Evolutionary conservation across 2,329 filamentous ascomycete genomes (phyloP).

Genomic region (Torrubiella hemipterigena): DNA sequence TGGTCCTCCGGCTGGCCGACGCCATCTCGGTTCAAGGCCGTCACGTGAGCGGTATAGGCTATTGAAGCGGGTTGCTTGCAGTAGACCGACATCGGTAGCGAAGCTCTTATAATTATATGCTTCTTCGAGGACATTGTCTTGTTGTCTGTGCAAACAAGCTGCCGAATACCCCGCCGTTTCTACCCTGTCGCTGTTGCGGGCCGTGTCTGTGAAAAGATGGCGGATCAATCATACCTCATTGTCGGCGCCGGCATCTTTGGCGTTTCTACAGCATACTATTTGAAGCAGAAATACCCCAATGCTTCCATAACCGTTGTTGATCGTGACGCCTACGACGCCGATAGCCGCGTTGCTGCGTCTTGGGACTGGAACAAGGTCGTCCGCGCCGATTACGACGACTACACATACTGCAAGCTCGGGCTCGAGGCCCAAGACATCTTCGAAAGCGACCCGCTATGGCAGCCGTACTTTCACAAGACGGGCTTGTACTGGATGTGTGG

Average conservation of each 20-base stretch:
- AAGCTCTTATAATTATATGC: no score
- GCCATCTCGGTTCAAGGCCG: no score
- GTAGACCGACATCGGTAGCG: no score
- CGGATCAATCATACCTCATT: conserved; percentile 37
- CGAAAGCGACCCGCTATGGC: conserved; percentile 42
- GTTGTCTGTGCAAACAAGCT: no score
- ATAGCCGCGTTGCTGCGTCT: conserved; percentile 44
- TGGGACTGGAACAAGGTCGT: conserved; percentile 67
- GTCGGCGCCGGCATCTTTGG: conserved; percentile 56
- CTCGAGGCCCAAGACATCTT: conserved; percentile 55
- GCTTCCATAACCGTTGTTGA: conserved; percentile 46
- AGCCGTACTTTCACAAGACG: conserved; percentile 44
- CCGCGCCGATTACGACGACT: conserved; percentile 55
- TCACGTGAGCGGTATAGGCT: no score
- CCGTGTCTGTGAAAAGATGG: conserved; percentile 1
- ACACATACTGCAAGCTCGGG: conserved; percentile 50
- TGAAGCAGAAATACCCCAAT: conserved; percentile 36
- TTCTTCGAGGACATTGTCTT: no score
- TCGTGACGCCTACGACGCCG: conserved; percentile 36
- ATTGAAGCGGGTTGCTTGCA: no score
- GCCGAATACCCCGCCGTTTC: no score
- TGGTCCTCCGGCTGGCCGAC: no score
- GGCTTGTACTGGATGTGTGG: conserved; percentile 47
- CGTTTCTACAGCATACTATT: conserved; percentile 51
- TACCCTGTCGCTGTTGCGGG: no score